Evolutionary conservation across 371 early-diverging fungal genomes (phyloP), one percentile per base, ranked within the genome.

Genomic region (Mortierella sp.): DNA sequence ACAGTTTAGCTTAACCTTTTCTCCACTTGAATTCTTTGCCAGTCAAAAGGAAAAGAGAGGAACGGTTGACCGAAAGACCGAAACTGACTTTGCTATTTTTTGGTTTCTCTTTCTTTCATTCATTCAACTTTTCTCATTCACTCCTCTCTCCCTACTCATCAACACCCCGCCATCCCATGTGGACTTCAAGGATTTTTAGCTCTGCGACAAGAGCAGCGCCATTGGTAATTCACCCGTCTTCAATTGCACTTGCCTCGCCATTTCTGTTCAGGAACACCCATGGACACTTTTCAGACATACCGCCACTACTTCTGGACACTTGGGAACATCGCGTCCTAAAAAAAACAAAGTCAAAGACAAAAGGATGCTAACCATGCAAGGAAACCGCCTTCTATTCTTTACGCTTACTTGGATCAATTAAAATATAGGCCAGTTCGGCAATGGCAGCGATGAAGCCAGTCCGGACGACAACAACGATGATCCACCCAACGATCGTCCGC

Each of bases 161-260:
- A 29, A 44, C 31, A 34, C n/a, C 26, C 29, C 45, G 19, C 37
- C 24, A 19, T 50, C 10, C 61, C 71, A 81, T 81, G 82, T 81
- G 82, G 82, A 63, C 82, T 7, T 70, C 64, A 69, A 80, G 73
- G 68, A 66, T 80, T 31, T 26, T 80, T 16, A 39, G 55, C 52
- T 72, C 80, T 14, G 70, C 69, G 31, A 50, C 64, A 44, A 69
- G 53, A 14, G 73, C 39, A 24, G 48, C 76, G 45, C 76, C 80
- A 31, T 66, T 68, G 76, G 77, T 76, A 80, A 39, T n/a, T 14
- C 44, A 70, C 1, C 26, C 8, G 22, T 47, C 53, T 11, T 52
- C 14, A n/a, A n/a, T 52, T 16, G 14, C 40, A 52, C 53, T 19
- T 34, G 50, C 24, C 37, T 39, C 34, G 4, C n/a, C n/a, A n/a